phyloP scores from a whole-genome alignment of 345 rosid genomes.

The Ailanthus altissimus region DNA sequence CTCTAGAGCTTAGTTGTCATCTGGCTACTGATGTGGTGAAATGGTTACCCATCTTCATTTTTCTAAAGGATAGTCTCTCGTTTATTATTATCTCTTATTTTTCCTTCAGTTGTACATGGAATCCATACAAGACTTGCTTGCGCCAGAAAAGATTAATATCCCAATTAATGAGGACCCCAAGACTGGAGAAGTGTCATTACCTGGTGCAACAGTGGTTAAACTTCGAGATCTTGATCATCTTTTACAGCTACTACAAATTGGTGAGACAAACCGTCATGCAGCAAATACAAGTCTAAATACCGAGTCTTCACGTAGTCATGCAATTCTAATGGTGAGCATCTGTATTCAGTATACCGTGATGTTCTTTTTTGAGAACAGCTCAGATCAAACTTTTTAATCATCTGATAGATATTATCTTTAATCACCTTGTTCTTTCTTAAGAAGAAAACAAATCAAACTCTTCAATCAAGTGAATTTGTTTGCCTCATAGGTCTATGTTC shows the following conservation, averaged over 20 bases:
- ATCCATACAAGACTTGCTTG: conserved; percentile 87
- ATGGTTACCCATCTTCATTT: background rate
- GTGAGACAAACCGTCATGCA: conserved; percentile 83
- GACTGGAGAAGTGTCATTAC: conserved; percentile 82
- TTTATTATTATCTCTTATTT: conserved; percentile 14
- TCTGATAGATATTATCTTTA: too few species aligned
- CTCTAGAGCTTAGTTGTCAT: background rate
- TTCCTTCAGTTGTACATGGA: conserved; percentile 82
- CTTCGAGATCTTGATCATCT: conserved; percentile 70
- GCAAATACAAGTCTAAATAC: conserved; percentile 91
- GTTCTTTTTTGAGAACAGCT: background rate
- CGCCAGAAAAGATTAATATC: conserved; percentile 75
- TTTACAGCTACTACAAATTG: conserved; percentile 72
- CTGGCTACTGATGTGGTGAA: conserved; percentile 1
- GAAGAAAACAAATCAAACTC: too few species aligned
- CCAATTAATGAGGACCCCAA: conserved; percentile 75
- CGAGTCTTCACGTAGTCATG: conserved; percentile 98
- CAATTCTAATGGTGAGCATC: conserved; percentile 74
- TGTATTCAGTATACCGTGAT: background rate
- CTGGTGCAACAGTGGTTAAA: conserved; percentile 62
- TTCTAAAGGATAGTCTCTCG: background rate
- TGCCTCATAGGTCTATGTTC: conserved; percentile 56
- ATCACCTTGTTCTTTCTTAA: too few species aligned
- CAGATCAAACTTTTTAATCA: background rate
- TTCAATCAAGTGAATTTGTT: too few species aligned